Base-by-base conservation (phyloP, 352 stramenopile species). In the Pythium phragmiticola region DNA sequence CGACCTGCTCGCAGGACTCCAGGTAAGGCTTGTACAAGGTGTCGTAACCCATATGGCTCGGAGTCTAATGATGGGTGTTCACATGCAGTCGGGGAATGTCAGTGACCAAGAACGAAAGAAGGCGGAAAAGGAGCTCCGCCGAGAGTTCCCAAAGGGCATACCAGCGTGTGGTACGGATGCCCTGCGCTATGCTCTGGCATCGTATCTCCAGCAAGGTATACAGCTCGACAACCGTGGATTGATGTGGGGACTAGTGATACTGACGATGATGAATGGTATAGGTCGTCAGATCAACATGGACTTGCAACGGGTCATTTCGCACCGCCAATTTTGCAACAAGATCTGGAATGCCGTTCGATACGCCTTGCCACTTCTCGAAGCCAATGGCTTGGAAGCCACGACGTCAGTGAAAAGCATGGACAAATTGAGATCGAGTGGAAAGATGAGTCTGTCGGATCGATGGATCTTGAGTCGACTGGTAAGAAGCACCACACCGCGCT, bases 251-350 rank as follows among this genome's bases (percentile, higher is more conserved):
- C 3, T 46, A 12, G 1, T 37, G 13, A 12, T 41, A 33, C 11
- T 54, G 2, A 41, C 21, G 48, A 21, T 2, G 9, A 46, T 26
- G 48, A n/a, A 11, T 17, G 11, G 9, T 1, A 46, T 19, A 67
- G 87, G 88, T 69, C 90, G 97, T 49, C 97, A 99, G 78, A 98
- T 99, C 65, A 99, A 99, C 76, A 75, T 99, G 57, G 98, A 99
- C 79, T 99, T 99, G 70, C 98, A 99, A 56, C 89, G 97, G 60
- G 87, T 99, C n/a, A 96, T 99, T 45, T 95, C 94, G 30, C 99
- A 99, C 78, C 90, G 98, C 59, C 97, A 99, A 76, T 99, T 99
- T 75, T 99, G 98, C 70, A 99, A 99, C 88, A 99, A 99, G 78
- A 83, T 99, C 28, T 99, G 98, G 98, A 99, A 99, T 75, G 98